These are phyloP conservation scores for Solanum piurae DNA, from an alignment of 257 asterid species.

Conservation along the genomic window DNA sequence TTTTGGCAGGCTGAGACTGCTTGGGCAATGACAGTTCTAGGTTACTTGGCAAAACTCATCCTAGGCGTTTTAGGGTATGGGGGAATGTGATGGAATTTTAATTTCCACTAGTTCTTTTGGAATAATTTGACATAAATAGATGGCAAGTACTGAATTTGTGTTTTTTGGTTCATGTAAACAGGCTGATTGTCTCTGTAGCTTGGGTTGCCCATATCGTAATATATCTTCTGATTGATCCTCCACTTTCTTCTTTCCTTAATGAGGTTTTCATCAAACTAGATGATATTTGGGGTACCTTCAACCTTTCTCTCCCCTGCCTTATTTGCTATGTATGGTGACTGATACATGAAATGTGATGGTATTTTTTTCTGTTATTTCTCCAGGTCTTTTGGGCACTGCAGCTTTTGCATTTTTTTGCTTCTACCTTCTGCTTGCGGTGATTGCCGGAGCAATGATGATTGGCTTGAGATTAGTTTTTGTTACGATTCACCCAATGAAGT, in stretches of 20 bases:
- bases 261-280: conserved; percentile 90
- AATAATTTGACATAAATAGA: background rate
- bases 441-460: conserved; percentile 99
- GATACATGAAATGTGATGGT: conserved; percentile 1
- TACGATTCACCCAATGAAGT: conserved; percentile 99
- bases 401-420: conserved; percentile 99
- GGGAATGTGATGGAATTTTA: background rate
- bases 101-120: background rate
- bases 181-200: conserved; percentile 89
- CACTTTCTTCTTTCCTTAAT: conserved; percentile 80
- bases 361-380: conserved; percentile 11
- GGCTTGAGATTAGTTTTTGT: conserved; percentile 85
- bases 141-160: background rate
- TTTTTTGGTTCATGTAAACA: conserved; percentile 23
- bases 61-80: conserved; percentile 81
- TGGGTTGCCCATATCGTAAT: conserved; percentile 93
- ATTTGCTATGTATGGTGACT: background rate
- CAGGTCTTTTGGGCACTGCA: conserved; percentile 95
- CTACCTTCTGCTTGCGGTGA: conserved; percentile 91
- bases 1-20: conserved; percentile 81
- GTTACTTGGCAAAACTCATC: conserved; percentile 84
- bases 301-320: background rate
- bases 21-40: conserved; percentile 97
- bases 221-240: conserved; percentile 85
- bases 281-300: conserved; percentile 71